Percentiles rank a stretch among this genome's conserved stretches.
phyloP scores from a whole-genome alignment of 257 asterid genomes.

The Datura wrightii region DNA sequence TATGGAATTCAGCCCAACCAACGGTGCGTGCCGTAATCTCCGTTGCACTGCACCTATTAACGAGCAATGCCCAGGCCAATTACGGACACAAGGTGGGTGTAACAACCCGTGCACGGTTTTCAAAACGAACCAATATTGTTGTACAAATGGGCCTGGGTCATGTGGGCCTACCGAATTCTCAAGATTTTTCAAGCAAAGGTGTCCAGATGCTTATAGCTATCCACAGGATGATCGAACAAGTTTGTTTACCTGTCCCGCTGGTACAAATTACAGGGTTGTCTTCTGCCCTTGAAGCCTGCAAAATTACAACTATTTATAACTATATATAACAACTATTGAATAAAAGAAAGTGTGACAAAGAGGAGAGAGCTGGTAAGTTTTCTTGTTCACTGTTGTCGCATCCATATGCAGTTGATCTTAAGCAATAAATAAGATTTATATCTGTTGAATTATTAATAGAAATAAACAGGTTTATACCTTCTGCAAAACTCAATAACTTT shows the following conservation, averaged over 20 bases:
- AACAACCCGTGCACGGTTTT: constrained; percentile 52
- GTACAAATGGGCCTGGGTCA: constrained; percentile 56
- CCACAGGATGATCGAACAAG: constrained; percentile 62
- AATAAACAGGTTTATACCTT: too few species aligned
- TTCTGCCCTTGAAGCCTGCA: constrained; percentile 54
- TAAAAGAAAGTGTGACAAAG: background rate
- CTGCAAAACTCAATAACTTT: too few species aligned
- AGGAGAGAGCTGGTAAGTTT: background rate
- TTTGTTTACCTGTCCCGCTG: constrained; percentile 53
- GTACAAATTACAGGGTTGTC: constrained; percentile 56
- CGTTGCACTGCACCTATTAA: constrained; percentile 46
- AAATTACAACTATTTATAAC: background rate
- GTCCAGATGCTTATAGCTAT: constrained; percentile 63
- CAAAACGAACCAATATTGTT: constrained; percentile 41
- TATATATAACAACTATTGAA: background rate
- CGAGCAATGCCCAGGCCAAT: constrained; percentile 47
- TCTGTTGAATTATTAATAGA: too few species aligned
- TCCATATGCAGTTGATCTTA: too few species aligned
- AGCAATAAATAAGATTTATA: background rate
- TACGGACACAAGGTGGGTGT: constrained; percentile 49
- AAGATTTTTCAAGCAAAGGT: constrained; percentile 39
- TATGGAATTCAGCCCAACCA: constrained; percentile 36
- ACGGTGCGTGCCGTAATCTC: constrained; percentile 30
- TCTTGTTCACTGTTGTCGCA: background rate
- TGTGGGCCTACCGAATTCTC: constrained; percentile 46